These are phyloP conservation scores for Leptographium wingfieldii DNA, from an alignment of 2,329 filamentous ascomycete genomes.

Conservation along the genomic window DNA sequence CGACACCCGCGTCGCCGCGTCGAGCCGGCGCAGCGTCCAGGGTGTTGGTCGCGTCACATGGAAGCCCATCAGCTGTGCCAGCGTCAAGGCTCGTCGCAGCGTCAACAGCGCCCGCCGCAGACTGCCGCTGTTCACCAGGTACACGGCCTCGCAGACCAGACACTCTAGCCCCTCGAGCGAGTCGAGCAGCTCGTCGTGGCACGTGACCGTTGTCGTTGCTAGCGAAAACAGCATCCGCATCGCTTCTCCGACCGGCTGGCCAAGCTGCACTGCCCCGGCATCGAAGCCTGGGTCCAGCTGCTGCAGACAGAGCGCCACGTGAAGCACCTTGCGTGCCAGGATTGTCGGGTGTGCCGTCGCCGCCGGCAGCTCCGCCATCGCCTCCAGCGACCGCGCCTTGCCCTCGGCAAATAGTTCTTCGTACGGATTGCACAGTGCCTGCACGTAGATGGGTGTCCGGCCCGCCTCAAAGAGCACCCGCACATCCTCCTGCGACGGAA, in stretches of 20 bases:
- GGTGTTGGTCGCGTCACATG: background rate
- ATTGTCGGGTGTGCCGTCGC: conserved; percentile 21
- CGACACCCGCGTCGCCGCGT: conserved; percentile 17
- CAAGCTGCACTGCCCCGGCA: background rate
- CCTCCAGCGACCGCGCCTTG: background rate
- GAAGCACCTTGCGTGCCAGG: conserved; percentile 21
- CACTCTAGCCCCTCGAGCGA: conserved; percentile 37
- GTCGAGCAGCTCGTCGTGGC: conserved; percentile 30
- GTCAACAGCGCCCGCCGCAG: conserved; percentile 32
- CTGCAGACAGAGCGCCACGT: conserved; percentile 20
- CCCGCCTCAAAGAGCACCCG: conserved; percentile 3
- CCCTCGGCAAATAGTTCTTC: background rate
- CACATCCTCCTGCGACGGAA: conserved; percentile 4
- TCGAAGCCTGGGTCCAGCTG: conserved; percentile 2
- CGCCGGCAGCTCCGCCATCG: conserved; percentile 1
- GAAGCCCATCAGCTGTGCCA: conserved; percentile 10
- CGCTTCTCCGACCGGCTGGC: background rate
- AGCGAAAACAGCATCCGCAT: background rate
- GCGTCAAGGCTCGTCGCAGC: conserved; percentile 28
- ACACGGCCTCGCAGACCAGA: conserved; percentile 33
- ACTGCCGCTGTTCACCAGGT: conserved; percentile 32
- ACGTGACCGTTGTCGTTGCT: conserved; percentile 24
- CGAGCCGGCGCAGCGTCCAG: conserved; percentile 2
- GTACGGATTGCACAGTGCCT: conserved; percentile 6
- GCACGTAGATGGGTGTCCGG: conserved; percentile 2